Evolutionary conservation across 2,329 filamentous ascomycete species (phyloP).

Genomic region (Pseudopithomyces chartarum): DNA sequence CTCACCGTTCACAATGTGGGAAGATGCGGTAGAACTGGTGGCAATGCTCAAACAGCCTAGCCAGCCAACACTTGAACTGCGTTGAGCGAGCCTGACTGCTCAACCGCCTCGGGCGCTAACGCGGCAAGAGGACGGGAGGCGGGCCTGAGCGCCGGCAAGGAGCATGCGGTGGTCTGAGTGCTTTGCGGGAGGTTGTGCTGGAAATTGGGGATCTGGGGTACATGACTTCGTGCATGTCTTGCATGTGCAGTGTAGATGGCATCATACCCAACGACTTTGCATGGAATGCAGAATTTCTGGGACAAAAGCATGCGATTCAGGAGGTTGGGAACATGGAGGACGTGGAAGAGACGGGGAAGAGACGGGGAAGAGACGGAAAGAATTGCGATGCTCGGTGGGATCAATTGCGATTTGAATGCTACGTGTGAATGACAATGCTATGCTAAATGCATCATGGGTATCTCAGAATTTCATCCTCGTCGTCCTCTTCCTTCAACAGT

Average conservation of each 20-base stretch:
- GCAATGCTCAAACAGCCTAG: no score
- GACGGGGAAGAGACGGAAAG: not conserved
- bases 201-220: not conserved
- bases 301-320: not conserved
- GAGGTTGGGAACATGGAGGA: no score
- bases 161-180: conserved; percentile 19
- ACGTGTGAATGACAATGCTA: conserved; percentile 16
- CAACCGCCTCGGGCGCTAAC: conserved; percentile 1
- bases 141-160: conserved; percentile 26
- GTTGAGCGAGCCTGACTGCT: not conserved
- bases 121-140: conserved; percentile 10
- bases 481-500: conserved; percentile 25
- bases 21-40: no score
- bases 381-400: not conserved
- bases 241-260: not conserved
- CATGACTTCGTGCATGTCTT: not conserved
- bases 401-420: conserved; percentile 11
- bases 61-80: not conserved
- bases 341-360: no score
- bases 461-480: conserved; percentile 32
- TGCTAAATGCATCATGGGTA: conserved; percentile 23
- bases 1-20: no score
- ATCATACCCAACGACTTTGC: no score
- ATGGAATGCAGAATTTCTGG: not conserved
- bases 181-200: conserved; percentile 12